These are phyloP conservation scores for Ampelomyces quisqualis DNA, from an alignment of 2,329 filamentous ascomycete genomes.

Conservation along the genomic window DNA sequence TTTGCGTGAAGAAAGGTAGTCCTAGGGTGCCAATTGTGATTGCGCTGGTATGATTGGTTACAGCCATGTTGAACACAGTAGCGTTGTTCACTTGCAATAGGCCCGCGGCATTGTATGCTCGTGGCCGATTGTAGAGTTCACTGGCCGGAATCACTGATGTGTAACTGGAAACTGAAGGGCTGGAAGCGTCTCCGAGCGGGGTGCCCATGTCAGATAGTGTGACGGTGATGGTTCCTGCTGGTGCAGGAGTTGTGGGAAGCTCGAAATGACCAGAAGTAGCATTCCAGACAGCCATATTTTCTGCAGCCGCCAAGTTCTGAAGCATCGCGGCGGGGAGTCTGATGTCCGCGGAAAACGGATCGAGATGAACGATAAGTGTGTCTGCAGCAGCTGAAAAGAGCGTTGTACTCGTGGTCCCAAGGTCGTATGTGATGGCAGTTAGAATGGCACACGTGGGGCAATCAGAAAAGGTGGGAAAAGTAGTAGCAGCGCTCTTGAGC, in stretches of 20 bases:
- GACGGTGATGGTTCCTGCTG: conserved; percentile 16
- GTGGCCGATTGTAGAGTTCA: conserved; percentile 17
- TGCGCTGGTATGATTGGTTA: conserved; percentile 15
- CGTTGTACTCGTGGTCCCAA: conserved; percentile 14
- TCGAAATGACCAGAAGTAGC: conserved; percentile 16
- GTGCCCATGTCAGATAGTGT: conserved; percentile 17
- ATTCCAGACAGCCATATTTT: conserved; percentile 20
- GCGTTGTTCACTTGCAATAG: conserved; percentile 17
- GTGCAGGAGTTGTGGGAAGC: conserved; percentile 15
- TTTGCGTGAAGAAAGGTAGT: conserved; percentile 21
- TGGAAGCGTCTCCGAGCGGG: conserved; percentile 15
- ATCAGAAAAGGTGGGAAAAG: conserved; percentile 22
- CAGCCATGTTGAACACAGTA: conserved; percentile 19
- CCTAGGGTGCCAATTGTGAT: conserved; percentile 12
- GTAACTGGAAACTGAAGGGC: conserved; percentile 18
- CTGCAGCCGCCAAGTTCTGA: conserved; percentile 13
- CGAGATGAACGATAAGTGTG: conserved; percentile 15
- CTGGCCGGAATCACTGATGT: conserved; percentile 18
- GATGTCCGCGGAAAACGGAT: conserved; percentile 17
- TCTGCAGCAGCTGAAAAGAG: conserved; percentile 12
- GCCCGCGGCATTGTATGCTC: conserved; percentile 15
- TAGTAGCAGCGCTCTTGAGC: conserved; percentile 13
- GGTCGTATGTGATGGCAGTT: conserved; percentile 22
- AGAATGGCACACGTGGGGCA: conserved; percentile 21
- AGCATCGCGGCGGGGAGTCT: conserved; percentile 14